Conservation (phyloP, 352 stramenopile species). For the Plasmopara viticola region DNA sequence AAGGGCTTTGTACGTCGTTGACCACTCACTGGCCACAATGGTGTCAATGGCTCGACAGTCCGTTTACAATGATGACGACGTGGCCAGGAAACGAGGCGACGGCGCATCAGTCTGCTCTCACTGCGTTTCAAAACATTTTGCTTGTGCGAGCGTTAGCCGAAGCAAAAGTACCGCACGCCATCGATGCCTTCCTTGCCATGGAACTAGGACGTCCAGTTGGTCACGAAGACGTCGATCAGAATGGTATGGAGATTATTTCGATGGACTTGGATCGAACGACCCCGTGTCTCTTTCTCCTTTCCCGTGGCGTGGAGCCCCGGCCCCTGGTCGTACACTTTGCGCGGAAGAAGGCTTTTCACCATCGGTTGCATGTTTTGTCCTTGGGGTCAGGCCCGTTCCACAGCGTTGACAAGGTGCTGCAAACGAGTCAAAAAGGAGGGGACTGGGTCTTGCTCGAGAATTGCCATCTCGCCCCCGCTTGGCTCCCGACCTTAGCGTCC, state of each 20-base stretch:
- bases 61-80: conserved; percentile 9
- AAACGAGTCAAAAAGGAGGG: conserved; percentile 65
- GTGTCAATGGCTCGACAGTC: conserved; percentile 42
- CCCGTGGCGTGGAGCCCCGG: conserved; percentile 75
- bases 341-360: conserved; percentile 89
- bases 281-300: conserved; percentile 92
- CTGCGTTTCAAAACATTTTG: conserved; percentile 69
- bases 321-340: conserved; percentile 89
- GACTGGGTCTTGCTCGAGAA: conserved; percentile 95
- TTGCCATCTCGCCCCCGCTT: conserved; percentile 91
- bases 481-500: conserved; percentile 90
- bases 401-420: conserved; percentile 86
- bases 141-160: conserved; percentile 78
- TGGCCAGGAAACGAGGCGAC: too few species aligned
- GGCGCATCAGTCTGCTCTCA: conserved; percentile 15
- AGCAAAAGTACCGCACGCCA: conserved; percentile 84
- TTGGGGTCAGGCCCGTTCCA: conserved; percentile 90
- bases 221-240: conserved; percentile 68
- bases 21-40: conserved; percentile 47
- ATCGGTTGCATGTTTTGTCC: conserved; percentile 88
- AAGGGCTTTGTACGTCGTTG: conserved; percentile 63
- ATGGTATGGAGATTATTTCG: conserved; percentile 92
- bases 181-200: conserved; percentile 79
- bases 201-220: too few species aligned
- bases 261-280: conserved; percentile 87